Evolutionary conservation across 2,329 filamentous ascomycete species (phyloP), one percentile per base, ranked within the genome.

Genomic region (Pseudogymnoascus sp.): DNA sequence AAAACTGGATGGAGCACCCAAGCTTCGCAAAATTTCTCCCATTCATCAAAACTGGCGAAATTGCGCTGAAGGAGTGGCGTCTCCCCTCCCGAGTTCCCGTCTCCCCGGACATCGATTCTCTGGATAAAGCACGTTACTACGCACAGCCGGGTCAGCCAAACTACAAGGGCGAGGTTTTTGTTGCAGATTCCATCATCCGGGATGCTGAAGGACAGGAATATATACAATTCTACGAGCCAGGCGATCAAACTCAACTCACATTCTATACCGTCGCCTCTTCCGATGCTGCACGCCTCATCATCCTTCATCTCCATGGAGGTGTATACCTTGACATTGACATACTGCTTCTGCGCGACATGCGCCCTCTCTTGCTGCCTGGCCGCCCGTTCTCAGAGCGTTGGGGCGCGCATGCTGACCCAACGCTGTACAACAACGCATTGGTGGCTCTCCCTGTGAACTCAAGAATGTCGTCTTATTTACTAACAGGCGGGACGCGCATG

Each of bases 201-300:
- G 44, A 54, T 54, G 8, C 44, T 17, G 5, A n/a, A 1, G 44
- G 44, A 15, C 44, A 54, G 24, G 44, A 54, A 9, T 31, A 54
- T 31, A 54, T 54, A 5, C 44, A 54, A 9, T 31, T 54, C 8
- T 54, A 54, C 44, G 17, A 54, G 17, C 44, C 44, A 17, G 44
- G 44, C 13, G 44, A 33, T n/a, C 44, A 54, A 17, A 54, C 44
- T 2, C 44, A 54, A 31, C 44, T 54, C 26, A 33, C 44, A 8
- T 54, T 54, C 44, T 54, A 54, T 33, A 54, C 44, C 9, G 44
- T 54, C 26, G 44, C 44, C 26, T 54, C 26, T n/a, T 54, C 44
- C 2, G 44, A 54, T 17, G 44, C 44, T 54, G 44, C 44, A 31
- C 44, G 44, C 9, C 44, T 54, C 8, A 54, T 54, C n/a, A 54